A percentile compares a stretch with the other conserved stretches of the same genome.
Conservation (phyloP, 805 yeast genomes). For the Metschnikowia noctiluminum region DNA sequence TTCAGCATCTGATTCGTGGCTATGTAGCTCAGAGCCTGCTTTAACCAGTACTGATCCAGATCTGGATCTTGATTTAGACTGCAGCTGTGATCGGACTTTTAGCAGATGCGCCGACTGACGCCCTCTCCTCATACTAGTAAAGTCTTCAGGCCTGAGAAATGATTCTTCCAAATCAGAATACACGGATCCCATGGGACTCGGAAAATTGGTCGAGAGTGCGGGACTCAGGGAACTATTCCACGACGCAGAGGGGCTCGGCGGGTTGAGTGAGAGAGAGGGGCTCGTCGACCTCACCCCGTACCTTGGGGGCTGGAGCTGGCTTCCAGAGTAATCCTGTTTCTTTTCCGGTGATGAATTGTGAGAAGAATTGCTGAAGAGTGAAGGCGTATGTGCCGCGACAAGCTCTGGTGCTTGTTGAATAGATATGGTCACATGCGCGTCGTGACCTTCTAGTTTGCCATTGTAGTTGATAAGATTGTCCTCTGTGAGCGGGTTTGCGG, state of each 20-base stretch:
- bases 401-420: constrained; percentile 26
- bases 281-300: constrained; percentile 1
- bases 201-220: constrained; percentile 3
- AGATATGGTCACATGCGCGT: constrained; percentile 17
- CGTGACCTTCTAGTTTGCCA: constrained; percentile 9
- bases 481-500: constrained; percentile 15
- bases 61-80: constrained; percentile 29
- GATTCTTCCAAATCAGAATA: constrained; percentile 14
- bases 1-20: constrained; percentile 20
- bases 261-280: constrained; percentile 5
- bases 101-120: constrained; percentile 32
- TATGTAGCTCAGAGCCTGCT: background rate
- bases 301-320: constrained; percentile 8
- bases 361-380: constrained; percentile 52
- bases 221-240: constrained; percentile 8
- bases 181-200: constrained; percentile 14
- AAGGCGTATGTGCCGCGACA: constrained; percentile 47
- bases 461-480: constrained; percentile 17
- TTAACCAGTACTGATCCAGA: constrained; percentile 14
- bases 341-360: constrained; percentile 31
- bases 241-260: constrained; percentile 7
- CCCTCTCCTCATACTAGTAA: constrained; percentile 40
- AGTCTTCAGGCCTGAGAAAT: constrained; percentile 36
- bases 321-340: constrained; percentile 27
- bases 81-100: constrained; percentile 11